A percentile compares a stretch with the other conserved stretches of the same genome.
phyloP scores from a whole-genome alignment of 768 basidiomycete species.

The Imleria badia region DNA sequence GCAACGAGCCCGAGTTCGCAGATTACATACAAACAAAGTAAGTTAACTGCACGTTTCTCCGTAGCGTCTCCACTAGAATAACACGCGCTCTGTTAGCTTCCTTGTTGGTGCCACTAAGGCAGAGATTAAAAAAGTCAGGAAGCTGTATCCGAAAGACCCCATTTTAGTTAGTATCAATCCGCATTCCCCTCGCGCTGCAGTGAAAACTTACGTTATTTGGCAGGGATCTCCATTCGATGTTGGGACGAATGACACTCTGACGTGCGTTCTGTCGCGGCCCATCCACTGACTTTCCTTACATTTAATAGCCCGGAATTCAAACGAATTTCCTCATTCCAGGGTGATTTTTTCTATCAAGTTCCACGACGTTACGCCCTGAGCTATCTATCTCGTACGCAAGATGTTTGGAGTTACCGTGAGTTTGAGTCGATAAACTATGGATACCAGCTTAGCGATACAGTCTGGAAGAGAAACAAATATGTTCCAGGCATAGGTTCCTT shows the following conservation, averaged over 20 bases:
- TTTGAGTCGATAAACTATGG: not conserved
- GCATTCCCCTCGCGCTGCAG: too few species aligned
- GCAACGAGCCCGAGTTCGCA: not conserved
- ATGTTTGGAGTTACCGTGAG: conserved; percentile 14
- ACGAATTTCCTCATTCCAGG: conserved; percentile 20
- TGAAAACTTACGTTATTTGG: not conserved
- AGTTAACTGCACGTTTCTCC: not conserved
- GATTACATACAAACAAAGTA: conserved; percentile 8
- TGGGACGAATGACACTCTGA: conserved; percentile 17
- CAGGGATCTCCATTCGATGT: conserved; percentile 31
- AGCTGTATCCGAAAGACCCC: conserved; percentile 6
- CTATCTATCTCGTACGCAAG: conserved; percentile 9
- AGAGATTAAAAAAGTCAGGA: not conserved
- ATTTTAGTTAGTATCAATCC: not conserved
- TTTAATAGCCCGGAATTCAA: not conserved
- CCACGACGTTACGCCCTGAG: conserved; percentile 5
- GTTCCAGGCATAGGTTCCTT: conserved; percentile 17
- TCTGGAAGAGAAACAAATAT: conserved; percentile 17
- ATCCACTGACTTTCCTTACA: not conserved
- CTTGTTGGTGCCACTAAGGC: conserved; percentile 6
- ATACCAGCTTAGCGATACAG: not conserved
- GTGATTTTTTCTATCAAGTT: not conserved
- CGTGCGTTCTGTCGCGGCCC: not conserved
- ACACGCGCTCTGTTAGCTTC: not conserved
- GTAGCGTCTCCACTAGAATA: not conserved